Evolutionary conservation across 345 rosid species (phyloP).

Genomic region (Corchorus capsularis): DNA sequence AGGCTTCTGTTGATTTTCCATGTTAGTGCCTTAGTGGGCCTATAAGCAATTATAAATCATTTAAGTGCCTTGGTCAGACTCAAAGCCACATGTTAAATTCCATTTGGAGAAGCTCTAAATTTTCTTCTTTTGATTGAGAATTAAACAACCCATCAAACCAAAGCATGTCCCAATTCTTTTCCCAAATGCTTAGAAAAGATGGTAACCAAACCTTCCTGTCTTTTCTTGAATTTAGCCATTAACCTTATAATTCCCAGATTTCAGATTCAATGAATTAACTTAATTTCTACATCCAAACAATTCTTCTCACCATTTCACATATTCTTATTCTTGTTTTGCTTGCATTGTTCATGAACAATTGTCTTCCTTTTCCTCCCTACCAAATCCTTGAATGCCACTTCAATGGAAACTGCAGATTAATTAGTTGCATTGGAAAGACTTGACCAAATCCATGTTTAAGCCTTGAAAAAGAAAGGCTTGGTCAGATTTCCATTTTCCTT

Average conservation of each 20-base stretch:
- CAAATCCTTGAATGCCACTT: too few relatives aligned
- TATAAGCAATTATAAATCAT: not conserved
- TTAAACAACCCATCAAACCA: not conserved
- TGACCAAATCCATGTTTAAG: too few relatives aligned
- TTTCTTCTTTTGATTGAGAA: not conserved
- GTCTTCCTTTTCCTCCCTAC: too few relatives aligned
- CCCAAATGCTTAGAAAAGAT: not conserved
- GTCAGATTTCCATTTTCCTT: too few relatives aligned
- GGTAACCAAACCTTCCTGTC: not conserved
- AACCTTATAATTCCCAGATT: too few relatives aligned
- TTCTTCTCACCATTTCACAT: not conserved
- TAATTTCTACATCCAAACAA: too few relatives aligned
- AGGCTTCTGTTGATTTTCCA: not conserved
- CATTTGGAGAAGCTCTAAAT: not conserved
- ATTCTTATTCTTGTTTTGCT: too few relatives aligned
- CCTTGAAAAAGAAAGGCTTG: too few relatives aligned
- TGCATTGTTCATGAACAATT: too few relatives aligned
- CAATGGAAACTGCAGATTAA: too few relatives aligned
- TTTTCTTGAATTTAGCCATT: not conserved
- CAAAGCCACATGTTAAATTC: not conserved
- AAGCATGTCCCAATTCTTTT: not conserved
- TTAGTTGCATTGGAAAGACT: too few relatives aligned
- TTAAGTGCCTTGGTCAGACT: not conserved
- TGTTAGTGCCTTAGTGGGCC: constrained; percentile 1
- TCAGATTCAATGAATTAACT: not conserved